Percentiles rank a stretch among this genome's conserved stretches.
Evolutionary conservation across 345 rosid genomes (phyloP).

Genomic region (Tarenaya hassleriana): DNA sequence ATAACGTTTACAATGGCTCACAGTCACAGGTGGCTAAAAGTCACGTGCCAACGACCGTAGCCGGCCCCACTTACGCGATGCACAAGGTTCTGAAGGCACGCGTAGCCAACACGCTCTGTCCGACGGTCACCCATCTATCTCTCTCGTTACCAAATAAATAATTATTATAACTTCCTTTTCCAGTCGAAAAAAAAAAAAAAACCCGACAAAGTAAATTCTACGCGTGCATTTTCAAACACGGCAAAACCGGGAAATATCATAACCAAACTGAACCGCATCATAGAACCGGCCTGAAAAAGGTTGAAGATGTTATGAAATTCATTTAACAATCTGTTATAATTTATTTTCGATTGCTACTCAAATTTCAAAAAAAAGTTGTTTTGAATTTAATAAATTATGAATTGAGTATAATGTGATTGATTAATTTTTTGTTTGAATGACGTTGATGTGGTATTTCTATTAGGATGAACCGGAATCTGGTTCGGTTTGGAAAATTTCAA

Average conservation of each 20-base stretch:
- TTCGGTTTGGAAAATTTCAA: background rate
- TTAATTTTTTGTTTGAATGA: background rate
- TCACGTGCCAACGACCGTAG: slow-evolving; percentile 29
- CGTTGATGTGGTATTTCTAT: background rate
- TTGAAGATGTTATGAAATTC: background rate
- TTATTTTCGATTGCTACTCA: background rate
- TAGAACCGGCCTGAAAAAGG: background rate
- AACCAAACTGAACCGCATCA: slow-evolving; percentile 26
- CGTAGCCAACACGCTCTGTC: slow-evolving; percentile 30
- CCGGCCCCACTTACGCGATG: slow-evolving; percentile 26
- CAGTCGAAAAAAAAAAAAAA: too few species aligned
- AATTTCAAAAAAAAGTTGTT: background rate
- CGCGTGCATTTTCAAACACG: slow-evolving; percentile 18
- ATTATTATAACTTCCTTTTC: background rate
- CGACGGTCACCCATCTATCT: slow-evolving; percentile 28
- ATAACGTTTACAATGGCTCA: too few species aligned
- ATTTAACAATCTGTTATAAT: too few species aligned
- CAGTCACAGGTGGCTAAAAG: background rate
- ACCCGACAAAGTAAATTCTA: too few species aligned
- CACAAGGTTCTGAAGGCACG: too few species aligned
- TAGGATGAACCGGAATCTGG: background rate
- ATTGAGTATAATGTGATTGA: background rate
- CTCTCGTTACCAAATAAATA: slow-evolving; percentile 7
- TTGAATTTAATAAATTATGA: too few species aligned
- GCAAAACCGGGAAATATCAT: too few species aligned